phyloP scores from a whole-genome alignment of 768 basidiomycete species.

The Psilocybe subaeruginosa region DNA sequence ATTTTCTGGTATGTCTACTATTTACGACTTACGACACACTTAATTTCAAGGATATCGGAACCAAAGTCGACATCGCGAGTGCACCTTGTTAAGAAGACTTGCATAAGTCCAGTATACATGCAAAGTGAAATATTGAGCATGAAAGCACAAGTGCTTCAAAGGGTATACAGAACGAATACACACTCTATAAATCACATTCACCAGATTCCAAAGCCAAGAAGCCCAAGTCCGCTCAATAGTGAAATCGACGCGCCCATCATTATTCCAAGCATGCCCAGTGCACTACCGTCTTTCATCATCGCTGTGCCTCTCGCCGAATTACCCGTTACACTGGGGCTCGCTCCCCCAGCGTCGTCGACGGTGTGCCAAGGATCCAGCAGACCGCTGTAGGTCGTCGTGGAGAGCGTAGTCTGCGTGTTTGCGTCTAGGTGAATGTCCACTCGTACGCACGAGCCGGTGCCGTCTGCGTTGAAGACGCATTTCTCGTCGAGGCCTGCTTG shows the following conservation, averaged over 20 bases:
- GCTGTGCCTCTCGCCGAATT: background rate
- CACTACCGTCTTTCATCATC: background rate
- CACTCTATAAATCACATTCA: background rate
- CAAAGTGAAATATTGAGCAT: too few species aligned
- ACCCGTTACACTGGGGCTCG: background rate
- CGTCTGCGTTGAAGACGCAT: background rate
- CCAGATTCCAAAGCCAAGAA: background rate
- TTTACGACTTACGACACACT: too few species aligned
- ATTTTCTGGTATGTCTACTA: too few species aligned
- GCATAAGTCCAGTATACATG: too few species aligned
- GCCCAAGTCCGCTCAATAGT: background rate
- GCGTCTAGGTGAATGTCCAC: slow-evolving; percentile 1
- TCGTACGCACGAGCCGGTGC: slow-evolving; percentile 7
- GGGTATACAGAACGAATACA: background rate
- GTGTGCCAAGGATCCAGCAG: slow-evolving; percentile 1
- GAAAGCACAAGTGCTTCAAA: too few species aligned
- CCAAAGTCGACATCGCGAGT: too few species aligned
- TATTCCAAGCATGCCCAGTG: background rate
- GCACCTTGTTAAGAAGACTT: too few species aligned
- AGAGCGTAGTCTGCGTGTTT: background rate
- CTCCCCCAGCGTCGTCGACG: background rate
- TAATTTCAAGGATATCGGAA: too few species aligned
- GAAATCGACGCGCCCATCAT: background rate
- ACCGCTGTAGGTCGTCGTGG: slow-evolving; percentile 7
- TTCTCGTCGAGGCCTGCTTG: slow-evolving; percentile 9